phyloP scores from a whole-genome alignment of 2,329 filamentous ascomycete species.

The Penicillium sp. region DNA sequence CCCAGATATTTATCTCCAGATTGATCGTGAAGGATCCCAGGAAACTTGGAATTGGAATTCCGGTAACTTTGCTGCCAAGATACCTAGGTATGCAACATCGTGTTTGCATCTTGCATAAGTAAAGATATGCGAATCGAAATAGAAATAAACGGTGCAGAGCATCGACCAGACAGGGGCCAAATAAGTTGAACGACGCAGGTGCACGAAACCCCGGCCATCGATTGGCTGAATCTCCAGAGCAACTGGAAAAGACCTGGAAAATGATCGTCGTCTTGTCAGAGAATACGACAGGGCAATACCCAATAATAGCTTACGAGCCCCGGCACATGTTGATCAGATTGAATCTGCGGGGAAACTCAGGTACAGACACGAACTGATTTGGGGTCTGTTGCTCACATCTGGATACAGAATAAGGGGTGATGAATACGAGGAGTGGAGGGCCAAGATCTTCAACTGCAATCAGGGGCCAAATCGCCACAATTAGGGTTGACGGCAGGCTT shows the following conservation, averaged over 20 bases:
- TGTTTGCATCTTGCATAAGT: not conserved
- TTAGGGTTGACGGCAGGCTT: conserved; percentile 8
- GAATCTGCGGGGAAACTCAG: not conserved
- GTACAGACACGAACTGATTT: not conserved
- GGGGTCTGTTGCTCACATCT: not conserved
- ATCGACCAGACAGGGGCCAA: not conserved
- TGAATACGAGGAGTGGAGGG: conserved; percentile 10
- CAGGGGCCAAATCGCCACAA: not conserved
- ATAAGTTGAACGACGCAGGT: not conserved
- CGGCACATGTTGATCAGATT: not conserved
- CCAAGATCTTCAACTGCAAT: conserved; percentile 1
- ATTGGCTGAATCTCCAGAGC: not conserved
- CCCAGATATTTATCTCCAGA: not conserved
- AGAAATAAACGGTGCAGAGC: not conserved
- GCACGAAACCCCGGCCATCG: not conserved
- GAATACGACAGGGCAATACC: not conserved
- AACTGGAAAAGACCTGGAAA: not conserved
- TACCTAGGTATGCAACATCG: conserved; percentile 6
- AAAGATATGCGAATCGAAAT: not conserved
- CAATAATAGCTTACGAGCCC: not conserved
- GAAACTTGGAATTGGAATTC: not conserved
- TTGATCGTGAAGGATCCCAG: not conserved
- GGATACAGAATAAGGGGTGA: not conserved
- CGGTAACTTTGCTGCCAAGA: not conserved
- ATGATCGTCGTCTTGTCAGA: not conserved